Evolutionary conservation across 257 asterid species (phyloP).

Genomic region (Solanum sparsipilum): DNA sequence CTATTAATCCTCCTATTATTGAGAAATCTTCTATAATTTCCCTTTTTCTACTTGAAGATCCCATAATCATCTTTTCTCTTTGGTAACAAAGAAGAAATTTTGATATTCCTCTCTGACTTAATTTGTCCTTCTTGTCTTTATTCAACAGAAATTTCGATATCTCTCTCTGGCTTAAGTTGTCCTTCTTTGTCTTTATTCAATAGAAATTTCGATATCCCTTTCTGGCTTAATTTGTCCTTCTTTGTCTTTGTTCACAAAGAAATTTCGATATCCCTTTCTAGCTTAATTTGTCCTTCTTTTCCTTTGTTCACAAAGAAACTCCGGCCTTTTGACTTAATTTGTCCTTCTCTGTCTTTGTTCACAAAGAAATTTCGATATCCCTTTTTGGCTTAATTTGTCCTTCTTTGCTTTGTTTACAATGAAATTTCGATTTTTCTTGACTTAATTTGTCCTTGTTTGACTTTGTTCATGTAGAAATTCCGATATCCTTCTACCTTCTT

Average conservation of each 20-base stretch:
- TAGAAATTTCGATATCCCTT: neutral
- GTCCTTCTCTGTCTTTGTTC: neutral
- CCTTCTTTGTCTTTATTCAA: neutral
- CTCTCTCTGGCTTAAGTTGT: neutral
- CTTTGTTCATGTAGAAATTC: neutral
- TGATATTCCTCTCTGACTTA: neutral
- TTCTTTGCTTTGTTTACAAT: neutral
- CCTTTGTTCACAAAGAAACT: neutral
- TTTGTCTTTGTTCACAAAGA: neutral
- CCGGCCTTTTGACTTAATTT: neutral
- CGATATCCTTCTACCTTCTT: neutral
- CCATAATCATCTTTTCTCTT: conserved; percentile 1
- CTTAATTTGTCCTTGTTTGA: neutral
- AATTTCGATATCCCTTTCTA: neutral
- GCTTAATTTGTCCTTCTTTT: neutral
- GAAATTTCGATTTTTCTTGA: neutral
- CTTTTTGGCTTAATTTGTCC: too few relatives aligned
- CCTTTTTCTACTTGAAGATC: conserved; percentile 9
- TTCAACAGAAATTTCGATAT: neutral
- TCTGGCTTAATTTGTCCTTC: neutral
- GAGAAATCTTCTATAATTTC: conserved; percentile 36
- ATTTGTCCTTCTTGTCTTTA: neutral
- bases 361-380: too few relatives aligned
- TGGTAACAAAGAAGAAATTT: neutral
- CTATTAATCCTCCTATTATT: conserved; percentile 48